Percentiles rank a stretch among this genome's conserved stretches.
phyloP scores from a whole-genome alignment of 768 basidiomycete genomes.

The Kwoniella sp. region DNA sequence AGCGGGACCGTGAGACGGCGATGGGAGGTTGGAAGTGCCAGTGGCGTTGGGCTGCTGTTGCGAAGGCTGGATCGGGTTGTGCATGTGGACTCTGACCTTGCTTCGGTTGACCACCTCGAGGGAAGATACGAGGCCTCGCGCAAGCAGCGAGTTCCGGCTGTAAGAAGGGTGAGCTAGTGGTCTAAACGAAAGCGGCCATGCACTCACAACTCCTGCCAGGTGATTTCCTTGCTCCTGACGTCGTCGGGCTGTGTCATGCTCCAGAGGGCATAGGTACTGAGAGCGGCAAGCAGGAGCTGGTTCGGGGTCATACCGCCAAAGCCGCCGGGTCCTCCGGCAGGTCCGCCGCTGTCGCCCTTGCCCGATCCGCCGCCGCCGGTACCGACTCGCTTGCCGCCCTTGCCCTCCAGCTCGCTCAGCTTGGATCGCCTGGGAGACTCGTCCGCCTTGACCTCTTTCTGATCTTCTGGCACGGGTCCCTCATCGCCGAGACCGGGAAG shows the following conservation, averaged over 20 bases:
- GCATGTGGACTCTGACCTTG: constrained; percentile 85
- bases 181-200: not conserved
- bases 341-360: constrained; percentile 31
- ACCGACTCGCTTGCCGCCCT: constrained; percentile 36
- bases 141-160: constrained; percentile 82
- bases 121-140: constrained; percentile 91
- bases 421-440: constrained; percentile 26
- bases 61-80: constrained; percentile 60
- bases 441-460: constrained; percentile 18
- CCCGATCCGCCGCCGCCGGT: constrained; percentile 40
- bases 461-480: constrained; percentile 10
- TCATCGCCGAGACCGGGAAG: constrained; percentile 20
- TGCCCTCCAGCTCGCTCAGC: constrained; percentile 30
- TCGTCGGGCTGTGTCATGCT: constrained; percentile 39
- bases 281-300: constrained; percentile 39
- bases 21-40: constrained; percentile 30
- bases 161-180: not conserved
- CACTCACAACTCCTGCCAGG: constrained; percentile 89
- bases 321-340: constrained; percentile 21
- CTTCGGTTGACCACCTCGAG: constrained; percentile 85
- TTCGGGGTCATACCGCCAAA: constrained; percentile 44
- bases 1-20: constrained; percentile 45
- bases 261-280: constrained; percentile 45
- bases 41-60: constrained; percentile 19
- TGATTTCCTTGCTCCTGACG: constrained; percentile 70